Base-by-base conservation (phyloP, 164 flowering plant species). In the Hamamelis virginiana region DNA sequence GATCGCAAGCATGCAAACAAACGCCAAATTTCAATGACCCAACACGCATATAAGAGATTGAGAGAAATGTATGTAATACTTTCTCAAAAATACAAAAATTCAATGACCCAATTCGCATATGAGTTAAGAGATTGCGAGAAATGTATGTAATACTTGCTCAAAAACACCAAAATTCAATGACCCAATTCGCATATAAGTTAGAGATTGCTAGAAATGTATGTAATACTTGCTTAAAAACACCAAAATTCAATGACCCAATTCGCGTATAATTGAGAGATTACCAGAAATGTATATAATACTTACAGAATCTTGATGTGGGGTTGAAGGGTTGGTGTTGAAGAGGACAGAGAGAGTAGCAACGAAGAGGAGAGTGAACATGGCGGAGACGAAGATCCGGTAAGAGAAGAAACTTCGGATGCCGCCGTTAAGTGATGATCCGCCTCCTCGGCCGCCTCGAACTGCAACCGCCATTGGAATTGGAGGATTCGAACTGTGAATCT, bases 311-410 rank as follows among this genome's bases (percentile, higher is more conserved):
- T 74, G 79, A n/a, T 58, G 77, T 1, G 75, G 41, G 27, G 81
- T 68, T 26, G 82, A 69, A 4, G 87, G 83, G 43, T 80, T 84
- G 45, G 85, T 69, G 64, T 89, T 65, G 82, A 87, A 70, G 69
- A 94, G 73, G 47, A 87, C 85, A 57, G 93, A 88, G 76, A 91
- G 80, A 33, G 97, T 86, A 25, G 89, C 97, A 66, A 92, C 73
- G 82, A 94, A 94, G 77, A 94, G 92, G 25, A 94, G 86, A 33
- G 93, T 84, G 70, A 92, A 85, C 81, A 91, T 76, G 56, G 96
- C 94, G 23, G 97, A 89, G 60, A 88, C 84, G 69, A 92, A 90
- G 83, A 94, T 75, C 78, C 90, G 77, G 83, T 86, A 90, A 21
- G 92, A 84, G 81, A 91, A 87, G 76, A 87, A 80, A 77, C 73